Evolutionary conservation across 257 asterid genomes (phyloP), one percentile per base, ranked within the genome.

Genomic region (Ehretia macrophylla): DNA sequence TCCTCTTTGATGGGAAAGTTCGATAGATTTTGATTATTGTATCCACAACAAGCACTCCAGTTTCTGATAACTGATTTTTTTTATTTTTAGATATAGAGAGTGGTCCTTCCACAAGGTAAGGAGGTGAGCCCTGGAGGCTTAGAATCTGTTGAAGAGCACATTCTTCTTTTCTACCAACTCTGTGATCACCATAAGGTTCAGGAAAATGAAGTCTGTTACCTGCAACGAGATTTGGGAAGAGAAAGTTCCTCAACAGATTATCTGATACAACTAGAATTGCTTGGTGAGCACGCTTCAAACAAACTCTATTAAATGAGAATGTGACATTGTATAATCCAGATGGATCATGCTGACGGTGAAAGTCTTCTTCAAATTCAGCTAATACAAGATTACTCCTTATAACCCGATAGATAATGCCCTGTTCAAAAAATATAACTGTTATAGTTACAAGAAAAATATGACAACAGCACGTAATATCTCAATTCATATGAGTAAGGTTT

Each of bases 21-120:
- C 42, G 58, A 32, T 44, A 35, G 40, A 66, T 51, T 18, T 9
- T 40, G 35, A 65, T 27, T 27, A 27, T 32, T 59, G 68, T 67
- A 14, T 59, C 72, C 5, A 45, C 35, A 39, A 65, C 11, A 21
- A 27, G 4, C 35, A 27, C 35, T 27, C 35, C 35, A 27, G 35
- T 27, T 27, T 27, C 35, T 27, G 35, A 27, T 27, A 27, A 27
- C 6, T 3, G 35, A 27, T 6, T 3, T 27, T 3, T 27, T 27
- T 37, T 27, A 17, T 6, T 2, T 68, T 50, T 61, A 3, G 67
- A 44, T 52, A 47, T 17, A 17, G 44, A 61, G 4, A 65, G 10
- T 35, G 68, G 68, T 42, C 76, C 71, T 56, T 64, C 37, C 40
- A 71, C 63, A 49, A 71, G 59, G 60, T 71, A 65, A 38, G 72